phyloP scores from a whole-genome alignment of 352 stramenopile species.

The Globisporangium ultimum region DNA sequence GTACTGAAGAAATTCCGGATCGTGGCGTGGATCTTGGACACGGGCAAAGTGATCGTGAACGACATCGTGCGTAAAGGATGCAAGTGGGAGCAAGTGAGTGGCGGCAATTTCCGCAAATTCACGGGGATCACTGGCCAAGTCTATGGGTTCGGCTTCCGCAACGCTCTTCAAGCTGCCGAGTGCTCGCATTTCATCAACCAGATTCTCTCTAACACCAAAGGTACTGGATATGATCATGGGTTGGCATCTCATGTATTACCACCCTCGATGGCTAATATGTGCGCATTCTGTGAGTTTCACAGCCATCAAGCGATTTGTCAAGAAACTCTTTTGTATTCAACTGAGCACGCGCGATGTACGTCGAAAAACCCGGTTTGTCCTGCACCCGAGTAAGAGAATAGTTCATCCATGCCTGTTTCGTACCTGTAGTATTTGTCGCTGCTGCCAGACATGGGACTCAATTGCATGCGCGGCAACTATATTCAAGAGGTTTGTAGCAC shows the following conservation, averaged over 20 bases:
- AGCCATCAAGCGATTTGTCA: constrained; percentile 10
- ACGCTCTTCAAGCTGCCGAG: constrained; percentile 33
- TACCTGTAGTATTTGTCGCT: constrained; percentile 20
- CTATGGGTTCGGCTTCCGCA: constrained; percentile 51
- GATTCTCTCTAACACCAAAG: constrained; percentile 41
- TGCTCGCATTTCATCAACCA: constrained; percentile 45
- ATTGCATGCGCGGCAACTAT: constrained; percentile 7
- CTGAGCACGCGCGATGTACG: constrained; percentile 7
- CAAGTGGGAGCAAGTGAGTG: constrained; percentile 32
- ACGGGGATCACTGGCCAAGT: constrained; percentile 28
- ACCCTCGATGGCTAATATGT: too few relatives aligned
- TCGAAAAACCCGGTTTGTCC: background rate
- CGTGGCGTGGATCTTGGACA: constrained; percentile 57
- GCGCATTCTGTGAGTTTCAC: background rate
- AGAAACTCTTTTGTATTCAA: constrained; percentile 1
- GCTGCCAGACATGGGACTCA: constrained; percentile 22
- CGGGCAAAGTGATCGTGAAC: constrained; percentile 50
- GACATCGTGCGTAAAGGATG: constrained; percentile 36
- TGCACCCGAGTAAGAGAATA: background rate
- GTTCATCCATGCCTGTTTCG: background rate
- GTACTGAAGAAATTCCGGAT: constrained; percentile 42
- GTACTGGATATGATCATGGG: constrained; percentile 13
- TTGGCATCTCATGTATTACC: background rate
- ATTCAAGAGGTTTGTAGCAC: background rate
- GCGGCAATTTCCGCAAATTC: constrained; percentile 39